Evolutionary conservation across 116 monocot genomes (phyloP).

Genomic region (Thalassia testudinum): DNA sequence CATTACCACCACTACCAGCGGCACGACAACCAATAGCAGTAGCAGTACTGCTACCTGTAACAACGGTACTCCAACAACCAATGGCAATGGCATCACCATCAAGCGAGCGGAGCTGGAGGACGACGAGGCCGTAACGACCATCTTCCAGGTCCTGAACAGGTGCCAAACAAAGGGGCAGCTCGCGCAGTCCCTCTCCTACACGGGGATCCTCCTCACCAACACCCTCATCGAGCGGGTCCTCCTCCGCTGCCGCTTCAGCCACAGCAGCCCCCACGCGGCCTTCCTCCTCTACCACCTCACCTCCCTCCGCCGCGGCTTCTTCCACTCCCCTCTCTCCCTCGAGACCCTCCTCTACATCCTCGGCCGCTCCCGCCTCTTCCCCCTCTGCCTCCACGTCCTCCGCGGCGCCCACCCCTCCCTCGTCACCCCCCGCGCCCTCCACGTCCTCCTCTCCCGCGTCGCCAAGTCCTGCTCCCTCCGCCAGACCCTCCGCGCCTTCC

Average conservation of each 20-base stretch:
- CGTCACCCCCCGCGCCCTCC: conserved; percentile 41
- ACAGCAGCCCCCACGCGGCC: conserved; percentile 32
- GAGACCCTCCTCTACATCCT: conserved; percentile 83
- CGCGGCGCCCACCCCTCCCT: conserved; percentile 16
- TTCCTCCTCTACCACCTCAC: conserved; percentile 45
- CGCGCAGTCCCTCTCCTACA: too few species aligned
- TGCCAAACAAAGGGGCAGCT: too few species aligned
- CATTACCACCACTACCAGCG: too few species aligned
- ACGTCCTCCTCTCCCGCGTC: conserved; percentile 45
- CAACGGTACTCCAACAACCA: too few species aligned
- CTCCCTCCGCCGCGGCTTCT: conserved; percentile 17
- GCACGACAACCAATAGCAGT: too few species aligned
- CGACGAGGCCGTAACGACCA: too few species aligned
- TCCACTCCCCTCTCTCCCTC: conserved; percentile 39
- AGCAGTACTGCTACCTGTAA: too few species aligned
- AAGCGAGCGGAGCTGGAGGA: too few species aligned
- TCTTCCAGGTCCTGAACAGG: too few species aligned
- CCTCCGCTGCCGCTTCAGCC: conserved; percentile 44
- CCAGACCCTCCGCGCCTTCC: conserved; percentile 56
- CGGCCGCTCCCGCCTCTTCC: conserved; percentile 49
- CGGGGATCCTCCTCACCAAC: conserved; percentile 25
- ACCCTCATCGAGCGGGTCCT: conserved; percentile 52
- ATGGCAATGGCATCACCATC: too few species aligned
- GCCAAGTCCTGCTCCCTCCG: conserved; percentile 82
- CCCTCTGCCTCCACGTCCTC: conserved; percentile 30